Conservation (phyloP, 116 monocot genomes). For the Dioscorea cayenensis region DNA sequence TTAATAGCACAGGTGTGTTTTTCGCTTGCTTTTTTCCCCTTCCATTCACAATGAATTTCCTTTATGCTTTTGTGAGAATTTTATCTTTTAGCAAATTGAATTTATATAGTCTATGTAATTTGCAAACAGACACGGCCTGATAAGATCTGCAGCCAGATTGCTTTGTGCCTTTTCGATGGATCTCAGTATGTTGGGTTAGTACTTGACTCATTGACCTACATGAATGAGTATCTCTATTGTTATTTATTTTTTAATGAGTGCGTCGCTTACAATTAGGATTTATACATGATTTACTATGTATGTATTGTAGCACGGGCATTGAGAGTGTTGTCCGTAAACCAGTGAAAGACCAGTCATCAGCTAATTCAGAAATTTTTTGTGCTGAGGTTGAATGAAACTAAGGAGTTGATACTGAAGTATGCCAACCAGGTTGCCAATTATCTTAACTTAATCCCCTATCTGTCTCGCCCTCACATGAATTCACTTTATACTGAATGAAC, state of each 20-base stretch:
- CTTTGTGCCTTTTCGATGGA: slow-evolving; percentile 63
- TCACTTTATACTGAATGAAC: neutral
- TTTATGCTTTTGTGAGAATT: neutral
- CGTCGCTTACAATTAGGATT: slow-evolving; percentile 15
- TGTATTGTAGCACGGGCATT: slow-evolving; percentile 43
- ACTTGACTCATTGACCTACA: neutral
- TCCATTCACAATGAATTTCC: neutral
- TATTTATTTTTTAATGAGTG: slow-evolving; percentile 3
- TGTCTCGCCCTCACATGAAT: neutral
- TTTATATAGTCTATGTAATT: neutral
- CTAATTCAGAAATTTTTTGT: slow-evolving; percentile 35
- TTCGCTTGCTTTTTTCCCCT: neutral
- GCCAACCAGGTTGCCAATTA: slow-evolving; percentile 47
- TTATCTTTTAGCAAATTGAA: neutral
- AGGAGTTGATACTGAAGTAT: slow-evolving; percentile 53
- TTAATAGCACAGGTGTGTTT: slow-evolving; percentile 48
- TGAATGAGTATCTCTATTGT: neutral
- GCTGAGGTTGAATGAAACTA: slow-evolving; percentile 50
- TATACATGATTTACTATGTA: neutral
- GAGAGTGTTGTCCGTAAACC: slow-evolving; percentile 51
- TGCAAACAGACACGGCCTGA: slow-evolving; percentile 42
- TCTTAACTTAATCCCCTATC: too few relatives aligned
- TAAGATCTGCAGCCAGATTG: slow-evolving; percentile 60
- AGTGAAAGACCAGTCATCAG: slow-evolving; percentile 14
- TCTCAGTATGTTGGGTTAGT: slow-evolving; percentile 35